These are phyloP conservation scores for Neurospora pannonica DNA, from an alignment of 495 filamentous ascomycete species.

Conservation along the genomic window DNA sequence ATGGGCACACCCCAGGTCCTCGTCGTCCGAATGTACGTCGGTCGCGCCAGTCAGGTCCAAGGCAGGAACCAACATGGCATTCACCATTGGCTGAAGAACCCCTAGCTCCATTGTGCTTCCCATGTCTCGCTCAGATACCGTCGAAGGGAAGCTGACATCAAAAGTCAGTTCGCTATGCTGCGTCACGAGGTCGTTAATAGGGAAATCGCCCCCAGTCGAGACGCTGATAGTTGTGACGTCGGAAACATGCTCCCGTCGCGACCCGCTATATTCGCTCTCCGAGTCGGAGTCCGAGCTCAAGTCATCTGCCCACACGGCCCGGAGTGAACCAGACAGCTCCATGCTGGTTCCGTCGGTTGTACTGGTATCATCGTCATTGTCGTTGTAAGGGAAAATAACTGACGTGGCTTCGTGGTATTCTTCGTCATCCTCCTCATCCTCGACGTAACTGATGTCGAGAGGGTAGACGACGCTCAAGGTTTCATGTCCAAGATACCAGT, in stretches of 20 bases:
- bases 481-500: not conserved
- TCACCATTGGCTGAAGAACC: not conserved
- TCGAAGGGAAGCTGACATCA: not conserved
- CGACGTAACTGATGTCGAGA: not conserved
- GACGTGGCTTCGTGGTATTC: not conserved
- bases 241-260: not conserved
- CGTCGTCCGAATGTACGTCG: not conserved
- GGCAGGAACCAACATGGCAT: not conserved
- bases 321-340: not conserved
- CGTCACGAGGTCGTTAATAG: not conserved
- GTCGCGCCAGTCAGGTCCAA: not conserved
- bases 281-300: not conserved
- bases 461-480: not conserved
- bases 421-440: not conserved
- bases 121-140: not conserved
- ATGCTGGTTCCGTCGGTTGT: not conserved
- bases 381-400: not conserved
- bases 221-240: not conserved
- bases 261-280: not conserved
- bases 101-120: not conserved
- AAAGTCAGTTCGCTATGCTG: not conserved
- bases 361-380: not conserved
- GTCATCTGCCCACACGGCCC: not conserved
- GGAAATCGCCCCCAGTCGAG: not conserved
- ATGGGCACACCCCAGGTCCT: not conserved